Evolutionary conservation across 202 grass and related monocot genomes (phyloP), one percentile per base, ranked within the genome.

Genomic region (Hordeum pubiflorum): DNA sequence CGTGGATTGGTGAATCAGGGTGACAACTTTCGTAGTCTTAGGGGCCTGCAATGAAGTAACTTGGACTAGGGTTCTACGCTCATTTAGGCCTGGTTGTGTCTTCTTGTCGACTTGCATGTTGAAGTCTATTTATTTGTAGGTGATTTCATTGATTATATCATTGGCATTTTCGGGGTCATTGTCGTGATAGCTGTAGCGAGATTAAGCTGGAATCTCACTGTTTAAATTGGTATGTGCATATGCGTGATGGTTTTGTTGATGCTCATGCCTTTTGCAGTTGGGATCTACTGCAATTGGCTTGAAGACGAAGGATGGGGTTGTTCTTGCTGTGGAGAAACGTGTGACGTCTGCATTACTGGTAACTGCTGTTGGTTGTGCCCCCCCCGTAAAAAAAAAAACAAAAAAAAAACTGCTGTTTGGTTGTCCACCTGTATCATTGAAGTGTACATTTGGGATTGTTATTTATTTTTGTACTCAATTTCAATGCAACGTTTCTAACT

Each of bases 261-360:
- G 33, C 37, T 38, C 15, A 71, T 82, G 11, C 69, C 67, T 67
- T 67, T 67, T 78, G n/a, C 57, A 90, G 91, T 67, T 93, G 80
- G 91, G 91, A 36, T 93, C 86, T 27, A 93, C 88, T 58, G 88
- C 86, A 38, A 88, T 90, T 75, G 83, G 91, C 5, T 61, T 90
- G 80, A 90, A 83, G 75, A 93, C 88, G 15, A 88, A 90, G 55
- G 79, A 88, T 66, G 91, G 82, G 68, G 91, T 90, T 11, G 86
- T 93, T 50, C 79, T 93, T 14, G 91, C 88, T 55, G 86, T 90
- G 15, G 91, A 93, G 83, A 93, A 90, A 78, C 83, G 88, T 41
- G 88, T 93, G 39, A 93, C 88, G 4, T 93, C 88, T 5, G 80
- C 88, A 24, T 85, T 93, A 63, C 76, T 93, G 88, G 88, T 93